Conservation (phyloP, 2,329 filamentous ascomycete species). For the Epichloe sylvatica region DNA sequence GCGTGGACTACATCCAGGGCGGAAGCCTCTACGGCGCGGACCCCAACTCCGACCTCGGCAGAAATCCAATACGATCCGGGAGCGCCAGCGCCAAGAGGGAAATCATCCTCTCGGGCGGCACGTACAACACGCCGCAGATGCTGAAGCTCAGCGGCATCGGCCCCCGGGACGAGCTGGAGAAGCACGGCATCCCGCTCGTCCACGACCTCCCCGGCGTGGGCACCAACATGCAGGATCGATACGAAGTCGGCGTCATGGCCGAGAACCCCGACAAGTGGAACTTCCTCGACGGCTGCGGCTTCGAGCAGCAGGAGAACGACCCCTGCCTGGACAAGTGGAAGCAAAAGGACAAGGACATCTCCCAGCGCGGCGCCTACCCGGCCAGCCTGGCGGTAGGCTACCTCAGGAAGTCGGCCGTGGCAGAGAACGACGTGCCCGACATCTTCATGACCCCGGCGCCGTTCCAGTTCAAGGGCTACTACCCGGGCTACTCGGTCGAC, state of each 20-base stretch:
- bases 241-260: slow-evolving; percentile 12
- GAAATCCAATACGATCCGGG: neutral
- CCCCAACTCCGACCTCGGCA: slow-evolving; percentile 17
- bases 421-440: neutral
- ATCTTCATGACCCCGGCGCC: neutral
- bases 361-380: neutral
- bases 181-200: slow-evolving; percentile 35
- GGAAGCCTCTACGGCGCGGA: no score
- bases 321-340: slow-evolving; percentile 22
- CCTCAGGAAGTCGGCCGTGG: neutral
- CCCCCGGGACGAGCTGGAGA: slow-evolving; percentile 22
- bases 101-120: slow-evolving; percentile 33
- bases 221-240: slow-evolving; percentile 28
- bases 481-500: neutral
- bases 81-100: slow-evolving; percentile 24
- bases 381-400: neutral
- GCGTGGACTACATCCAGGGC: no score
- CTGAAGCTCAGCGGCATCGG: slow-evolving; percentile 33
- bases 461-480: neutral
- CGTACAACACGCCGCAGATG: slow-evolving; percentile 32
- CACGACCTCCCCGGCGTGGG: slow-evolving; percentile 49
- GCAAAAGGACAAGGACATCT: neutral
- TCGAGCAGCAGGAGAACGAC: slow-evolving; percentile 14
- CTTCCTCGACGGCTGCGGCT: slow-evolving; percentile 14
- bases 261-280: slow-evolving; percentile 7